A percentile compares a stretch with the other conserved stretches of the same genome.
Evolutionary conservation across 345 rosid species (phyloP).

Genomic region (Euphorbia pulcherrima): DNA sequence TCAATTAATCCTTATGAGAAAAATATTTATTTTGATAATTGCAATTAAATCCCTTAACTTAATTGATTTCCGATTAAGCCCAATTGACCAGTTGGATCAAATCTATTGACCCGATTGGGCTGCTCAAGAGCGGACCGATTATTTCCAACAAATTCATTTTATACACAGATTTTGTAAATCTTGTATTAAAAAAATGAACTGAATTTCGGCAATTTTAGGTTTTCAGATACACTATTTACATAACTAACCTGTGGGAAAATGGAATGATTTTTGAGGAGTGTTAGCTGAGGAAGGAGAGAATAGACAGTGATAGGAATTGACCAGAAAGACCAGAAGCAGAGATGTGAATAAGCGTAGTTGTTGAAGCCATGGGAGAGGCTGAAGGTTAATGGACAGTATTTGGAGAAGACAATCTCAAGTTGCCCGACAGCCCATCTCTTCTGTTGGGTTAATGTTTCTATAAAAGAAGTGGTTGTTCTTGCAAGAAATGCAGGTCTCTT

Average conservation of each 20-base stretch:
- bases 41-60: too few species aligned
- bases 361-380: conserved; percentile 31
- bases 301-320: conserved; percentile 42
- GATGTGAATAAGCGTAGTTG: conserved; percentile 36
- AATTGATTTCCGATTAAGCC: too few species aligned
- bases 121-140: too few species aligned
- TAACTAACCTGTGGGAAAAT: conserved; percentile 48
- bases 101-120: too few species aligned
- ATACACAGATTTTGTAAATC: too few species aligned
- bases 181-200: too few species aligned
- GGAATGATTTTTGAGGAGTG: conserved; percentile 37
- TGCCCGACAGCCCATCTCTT: conserved; percentile 71
- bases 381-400: conserved; percentile 40
- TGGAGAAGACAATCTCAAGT: conserved; percentile 43
- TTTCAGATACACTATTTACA: too few species aligned
- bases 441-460: conserved; percentile 45
- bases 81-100: too few species aligned
- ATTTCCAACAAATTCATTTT: too few species aligned
- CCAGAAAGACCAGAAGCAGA: conserved; percentile 51
- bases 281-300: conserved; percentile 60
- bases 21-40: too few species aligned
- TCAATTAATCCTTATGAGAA: too few species aligned
- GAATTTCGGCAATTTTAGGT: too few species aligned
- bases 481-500: conserved; percentile 57
- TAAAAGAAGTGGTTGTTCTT: conserved; percentile 40